Evolutionary conservation across 495 filamentous ascomycete species (phyloP).

Genomic region (Aspergillus asperescens): DNA sequence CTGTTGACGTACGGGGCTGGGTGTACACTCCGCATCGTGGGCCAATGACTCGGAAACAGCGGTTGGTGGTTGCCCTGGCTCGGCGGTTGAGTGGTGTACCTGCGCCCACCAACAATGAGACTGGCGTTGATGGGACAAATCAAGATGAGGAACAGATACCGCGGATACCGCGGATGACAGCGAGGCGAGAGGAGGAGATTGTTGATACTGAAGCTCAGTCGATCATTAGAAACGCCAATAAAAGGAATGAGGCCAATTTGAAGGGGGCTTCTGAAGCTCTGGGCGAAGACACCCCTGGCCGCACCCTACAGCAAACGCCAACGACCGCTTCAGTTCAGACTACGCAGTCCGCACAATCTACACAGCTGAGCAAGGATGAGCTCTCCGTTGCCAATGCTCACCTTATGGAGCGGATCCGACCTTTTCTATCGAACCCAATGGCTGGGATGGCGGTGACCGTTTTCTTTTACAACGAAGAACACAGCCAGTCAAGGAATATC

Average conservation of each 20-base stretch:
- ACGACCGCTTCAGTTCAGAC: constrained; percentile 39
- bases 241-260: constrained; percentile 63
- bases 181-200: constrained; percentile 51
- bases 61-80: constrained; percentile 77
- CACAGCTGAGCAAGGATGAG: constrained; percentile 62
- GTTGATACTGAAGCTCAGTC: constrained; percentile 67
- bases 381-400: constrained; percentile 74
- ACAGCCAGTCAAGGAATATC: constrained; percentile 73
- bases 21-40: constrained; percentile 79
- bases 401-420: constrained; percentile 77
- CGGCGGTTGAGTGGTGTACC: constrained; percentile 81
- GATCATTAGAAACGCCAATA: constrained; percentile 64
- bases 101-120: constrained; percentile 44
- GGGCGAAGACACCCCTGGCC: constrained; percentile 10
- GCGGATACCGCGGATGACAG: constrained; percentile 17
- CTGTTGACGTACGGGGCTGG: constrained; percentile 91
- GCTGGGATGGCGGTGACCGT: constrained; percentile 70
- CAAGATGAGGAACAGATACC: constrained; percentile 16
- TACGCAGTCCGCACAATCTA: constrained; percentile 45
- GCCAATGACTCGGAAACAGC: constrained; percentile 82
- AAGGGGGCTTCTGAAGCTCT: constrained; percentile 33
- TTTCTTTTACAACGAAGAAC: constrained; percentile 83
- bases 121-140: constrained; percentile 24
- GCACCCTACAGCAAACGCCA: constrained; percentile 10
- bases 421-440: constrained; percentile 81